Evolutionary conservation across 192 early-diverging fungal species (phyloP), one percentile per base, ranked within the genome.

Genomic region (Backusella westeae): DNA sequence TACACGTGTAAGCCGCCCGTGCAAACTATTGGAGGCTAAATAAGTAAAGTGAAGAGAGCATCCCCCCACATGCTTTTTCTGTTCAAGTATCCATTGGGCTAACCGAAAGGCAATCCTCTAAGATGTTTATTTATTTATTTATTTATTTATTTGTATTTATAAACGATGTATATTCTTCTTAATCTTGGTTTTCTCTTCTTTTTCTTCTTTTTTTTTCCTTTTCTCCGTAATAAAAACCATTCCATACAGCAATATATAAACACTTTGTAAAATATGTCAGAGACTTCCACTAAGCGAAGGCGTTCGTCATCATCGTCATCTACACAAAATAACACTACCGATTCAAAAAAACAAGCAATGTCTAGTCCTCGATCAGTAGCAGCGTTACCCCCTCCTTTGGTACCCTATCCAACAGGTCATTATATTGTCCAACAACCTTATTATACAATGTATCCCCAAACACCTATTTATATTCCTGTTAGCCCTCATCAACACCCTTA

Each of bases 401-500:
- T 49, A 26, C 65, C 49, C 21, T 75, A 66, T 67, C 59, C 38
- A 44, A 71, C 38, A 39, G 69, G 69, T 6, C 73, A 59, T 8
- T 46, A 38, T 46, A 26, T 71, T 23, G 4, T 71, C 41, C 69
- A 71, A 44, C 69, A 41, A 15, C 41, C 69, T 49, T 71, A 71
- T 46, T 71, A 71, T 29, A 6, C 34, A 71, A 71, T 71, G 69
- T 71, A 71, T 46, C 23, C 38, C 21, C 73, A 46, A 46, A 5
- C 36, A 6, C 41, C 73, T 14, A 17, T 65, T 17, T 75, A 75
- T 75, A 67, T 67, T 14, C 73, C 73, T 26, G 8, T 75, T 21
- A 66, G 38, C 23, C 41, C 73, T 42, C 73, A 75, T 0, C 73
- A 41, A 67, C 73, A 75, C 6, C 59, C 73, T 23, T 32, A 35